These are phyloP conservation scores for Fusarium decemcellulare DNA, from an alignment of 2,329 filamentous ascomycete species.

Conservation along the genomic window DNA sequence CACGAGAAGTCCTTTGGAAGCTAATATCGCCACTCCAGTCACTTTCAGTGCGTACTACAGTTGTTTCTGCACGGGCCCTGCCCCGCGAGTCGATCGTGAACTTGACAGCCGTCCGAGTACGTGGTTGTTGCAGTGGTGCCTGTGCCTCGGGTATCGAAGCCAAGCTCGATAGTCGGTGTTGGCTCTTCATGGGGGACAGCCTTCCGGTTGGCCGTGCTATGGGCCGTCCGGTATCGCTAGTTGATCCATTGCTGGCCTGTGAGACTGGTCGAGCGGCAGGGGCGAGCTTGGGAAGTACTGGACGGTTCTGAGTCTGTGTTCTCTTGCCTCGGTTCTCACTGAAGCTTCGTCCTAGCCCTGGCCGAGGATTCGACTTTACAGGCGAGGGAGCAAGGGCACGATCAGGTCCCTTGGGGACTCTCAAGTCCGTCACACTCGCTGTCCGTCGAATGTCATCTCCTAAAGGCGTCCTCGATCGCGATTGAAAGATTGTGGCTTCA, in stretches of 20 bases:
- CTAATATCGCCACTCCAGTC: conserved; percentile 43
- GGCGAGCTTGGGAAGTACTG: conserved; percentile 63
- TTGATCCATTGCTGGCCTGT: conserved; percentile 49
- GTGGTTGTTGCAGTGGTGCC: conserved; percentile 56
- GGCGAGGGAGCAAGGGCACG: conserved; percentile 64
- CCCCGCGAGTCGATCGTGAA: conserved; percentile 76
- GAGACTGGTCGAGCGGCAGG: conserved; percentile 58
- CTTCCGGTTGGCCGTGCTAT: conserved; percentile 60
- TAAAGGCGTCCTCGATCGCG: conserved; percentile 44
- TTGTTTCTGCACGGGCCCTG: conserved; percentile 69
- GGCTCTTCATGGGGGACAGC: conserved; percentile 66
- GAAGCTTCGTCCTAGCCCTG: conserved; percentile 67
- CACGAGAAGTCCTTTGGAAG: conserved; percentile 49
- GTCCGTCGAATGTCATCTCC: conserved; percentile 61
- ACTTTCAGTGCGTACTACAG: conserved; percentile 56
- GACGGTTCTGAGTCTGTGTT: conserved; percentile 50
- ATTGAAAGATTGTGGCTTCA: conserved; percentile 45
- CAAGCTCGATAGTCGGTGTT: conserved; percentile 65
- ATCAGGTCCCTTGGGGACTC: conserved; percentile 58
- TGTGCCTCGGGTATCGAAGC: conserved; percentile 72
- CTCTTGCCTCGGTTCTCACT: conserved; percentile 68
- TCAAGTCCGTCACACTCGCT: conserved; percentile 60
- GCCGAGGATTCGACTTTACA: conserved; percentile 62
- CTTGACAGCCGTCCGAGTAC: conserved; percentile 69
- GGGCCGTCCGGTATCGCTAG: conserved; percentile 53